phyloP scores from a whole-genome alignment of 1,139 yeast species.

The Pichia sp. region DNA sequence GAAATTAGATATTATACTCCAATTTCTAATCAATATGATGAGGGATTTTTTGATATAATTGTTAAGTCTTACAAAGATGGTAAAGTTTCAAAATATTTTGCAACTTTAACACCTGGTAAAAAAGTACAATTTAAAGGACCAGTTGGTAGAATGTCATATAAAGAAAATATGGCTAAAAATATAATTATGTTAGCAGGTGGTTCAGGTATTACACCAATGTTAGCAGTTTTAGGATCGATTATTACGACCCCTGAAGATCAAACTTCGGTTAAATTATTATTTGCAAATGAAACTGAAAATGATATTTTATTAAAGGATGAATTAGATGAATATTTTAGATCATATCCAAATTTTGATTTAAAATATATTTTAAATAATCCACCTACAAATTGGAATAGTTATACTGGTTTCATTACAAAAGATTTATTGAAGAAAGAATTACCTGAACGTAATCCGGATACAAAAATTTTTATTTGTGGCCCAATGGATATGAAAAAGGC shows the following conservation, averaged over 20 bases:
- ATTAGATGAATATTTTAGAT: slow-evolving; percentile 57
- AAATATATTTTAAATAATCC: slow-evolving; percentile 41
- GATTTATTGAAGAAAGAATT: slow-evolving; percentile 48
- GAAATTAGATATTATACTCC: slow-evolving; percentile 70
- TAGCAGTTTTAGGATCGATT: slow-evolving; percentile 58
- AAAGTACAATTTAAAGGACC: slow-evolving; percentile 71
- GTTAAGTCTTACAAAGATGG: slow-evolving; percentile 72
- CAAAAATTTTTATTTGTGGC: slow-evolving; percentile 66
- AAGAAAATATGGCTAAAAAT: slow-evolving; percentile 52
- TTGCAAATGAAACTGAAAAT: slow-evolving; percentile 66
- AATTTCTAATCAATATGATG: slow-evolving; percentile 60
- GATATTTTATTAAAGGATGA: slow-evolving; percentile 67
- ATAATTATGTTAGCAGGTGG: slow-evolving; percentile 78
- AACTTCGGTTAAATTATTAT: slow-evolving; percentile 55
- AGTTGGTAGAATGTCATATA: slow-evolving; percentile 60
- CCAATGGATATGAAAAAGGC: slow-evolving; percentile 62
- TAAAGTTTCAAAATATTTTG: slow-evolving; percentile 57
- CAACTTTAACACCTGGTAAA: slow-evolving; percentile 56
- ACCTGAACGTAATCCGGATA: slow-evolving; percentile 42
- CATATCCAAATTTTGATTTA: slow-evolving; percentile 56
- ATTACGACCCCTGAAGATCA: slow-evolving; percentile 62
- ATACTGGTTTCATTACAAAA: slow-evolving; percentile 52
- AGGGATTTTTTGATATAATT: slow-evolving; percentile 67
- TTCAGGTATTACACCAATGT: slow-evolving; percentile 73
- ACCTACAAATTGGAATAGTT: slow-evolving; percentile 45